These are phyloP conservation scores for Gossypium sturtianum DNA, from an alignment of 345 rosid genomes.

Conservation along the genomic window DNA sequence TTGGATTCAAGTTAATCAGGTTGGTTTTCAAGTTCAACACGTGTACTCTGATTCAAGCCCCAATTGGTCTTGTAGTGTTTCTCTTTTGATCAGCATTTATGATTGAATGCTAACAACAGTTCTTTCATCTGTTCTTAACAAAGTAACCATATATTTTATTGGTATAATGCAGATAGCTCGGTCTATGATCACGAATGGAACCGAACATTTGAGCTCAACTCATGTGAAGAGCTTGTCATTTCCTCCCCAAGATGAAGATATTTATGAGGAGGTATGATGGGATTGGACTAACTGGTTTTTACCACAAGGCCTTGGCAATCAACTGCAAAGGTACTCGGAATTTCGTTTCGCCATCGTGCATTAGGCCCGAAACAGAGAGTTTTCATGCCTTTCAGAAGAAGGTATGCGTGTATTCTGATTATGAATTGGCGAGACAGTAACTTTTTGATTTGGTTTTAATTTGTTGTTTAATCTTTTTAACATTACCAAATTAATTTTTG, in stretches of 20 bases:
- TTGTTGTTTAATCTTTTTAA: not conserved
- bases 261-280: conserved; percentile 35
- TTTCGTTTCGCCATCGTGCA: not conserved
- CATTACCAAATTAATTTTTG: not conserved
- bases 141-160: not conserved
- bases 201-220: conserved; percentile 32
- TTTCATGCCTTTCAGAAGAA: not conserved
- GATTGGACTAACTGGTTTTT: not conserved
- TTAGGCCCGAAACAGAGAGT: not conserved
- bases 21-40: too few species aligned
- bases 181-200: conserved; percentile 52
- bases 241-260: conserved; percentile 38
- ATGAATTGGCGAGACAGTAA: not conserved
- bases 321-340: not conserved
- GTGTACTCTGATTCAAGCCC: not conserved
- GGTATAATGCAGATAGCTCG: conserved; percentile 49
- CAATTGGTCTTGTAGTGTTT: not conserved
- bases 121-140: not conserved
- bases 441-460: not conserved
- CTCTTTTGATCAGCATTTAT: not conserved
- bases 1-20: too few species aligned
- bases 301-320: not conserved
- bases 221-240: conserved; percentile 24
- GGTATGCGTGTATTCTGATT: not conserved
- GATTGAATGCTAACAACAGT: not conserved